These are phyloP conservation scores for Suhomyces yuchorum DNA, from an alignment of 1,139 yeast species.

Conservation along the genomic window DNA sequence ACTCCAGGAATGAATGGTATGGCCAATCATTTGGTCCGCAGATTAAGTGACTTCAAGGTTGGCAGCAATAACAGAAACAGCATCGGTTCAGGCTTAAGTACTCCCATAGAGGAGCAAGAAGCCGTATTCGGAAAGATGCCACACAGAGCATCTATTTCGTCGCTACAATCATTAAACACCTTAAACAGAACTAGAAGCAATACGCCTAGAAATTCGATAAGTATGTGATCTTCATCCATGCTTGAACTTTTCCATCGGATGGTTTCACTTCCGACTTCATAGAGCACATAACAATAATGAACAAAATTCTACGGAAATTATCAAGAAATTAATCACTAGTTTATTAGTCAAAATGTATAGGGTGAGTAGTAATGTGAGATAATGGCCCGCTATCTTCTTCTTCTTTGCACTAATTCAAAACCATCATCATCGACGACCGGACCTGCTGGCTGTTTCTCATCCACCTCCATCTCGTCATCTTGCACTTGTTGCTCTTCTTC, in stretches of 20 bases:
- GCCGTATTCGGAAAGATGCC: conserved; percentile 20
- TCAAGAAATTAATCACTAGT: neutral
- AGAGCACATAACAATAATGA: conserved; percentile 13
- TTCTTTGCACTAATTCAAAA: conserved; percentile 79
- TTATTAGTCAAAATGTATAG: conserved; percentile 11
- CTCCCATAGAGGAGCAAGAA: conserved; percentile 39
- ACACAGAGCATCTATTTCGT: conserved; percentile 37
- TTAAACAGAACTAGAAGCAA: conserved; percentile 42
- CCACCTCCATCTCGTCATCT: conserved; percentile 34
- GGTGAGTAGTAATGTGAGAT: neutral
- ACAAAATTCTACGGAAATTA: conserved; percentile 8
- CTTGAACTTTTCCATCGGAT: neutral
- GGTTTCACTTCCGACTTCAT: conserved; percentile 13
- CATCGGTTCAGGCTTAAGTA: conserved; percentile 27
- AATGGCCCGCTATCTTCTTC: conserved; percentile 39
- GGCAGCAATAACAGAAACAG: conserved; percentile 26
- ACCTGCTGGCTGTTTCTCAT: conserved; percentile 41
- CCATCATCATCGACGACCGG: conserved; percentile 93
- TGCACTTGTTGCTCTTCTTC: conserved; percentile 37
- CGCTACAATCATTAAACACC: conserved; percentile 46
- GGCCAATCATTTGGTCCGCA: conserved; percentile 49
- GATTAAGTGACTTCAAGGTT: conserved; percentile 49
- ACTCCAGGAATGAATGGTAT: conserved; percentile 42
- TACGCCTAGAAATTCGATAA: conserved; percentile 45
- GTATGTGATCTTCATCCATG: conserved; percentile 16